These are phyloP conservation scores for Agarophyton chilense DNA, from an alignment of 23 red algal species.

Conservation along the genomic window DNA sequence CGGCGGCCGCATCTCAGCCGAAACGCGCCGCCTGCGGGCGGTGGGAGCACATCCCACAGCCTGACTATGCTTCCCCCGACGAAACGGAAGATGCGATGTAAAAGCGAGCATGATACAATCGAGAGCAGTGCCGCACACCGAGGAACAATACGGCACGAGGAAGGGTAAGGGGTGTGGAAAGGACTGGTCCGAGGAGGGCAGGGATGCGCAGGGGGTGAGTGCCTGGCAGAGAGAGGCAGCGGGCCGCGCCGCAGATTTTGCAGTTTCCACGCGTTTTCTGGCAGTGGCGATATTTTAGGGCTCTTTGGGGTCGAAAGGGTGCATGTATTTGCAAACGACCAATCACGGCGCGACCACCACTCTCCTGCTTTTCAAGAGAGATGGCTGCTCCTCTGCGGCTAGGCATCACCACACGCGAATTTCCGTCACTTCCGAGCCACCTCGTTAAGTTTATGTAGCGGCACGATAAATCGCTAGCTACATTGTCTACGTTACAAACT, in stretches of 20 bases:
- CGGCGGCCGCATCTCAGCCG: not conserved
- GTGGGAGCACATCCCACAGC: not conserved
- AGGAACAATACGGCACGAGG: too few species aligned
- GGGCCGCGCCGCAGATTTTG: not conserved
- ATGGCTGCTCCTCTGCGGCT: too few species aligned
- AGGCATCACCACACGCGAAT: too few species aligned
- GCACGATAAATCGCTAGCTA: too few species aligned
- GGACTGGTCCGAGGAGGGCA: too few species aligned
- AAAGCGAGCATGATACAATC: not conserved
- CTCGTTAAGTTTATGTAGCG: too few species aligned
- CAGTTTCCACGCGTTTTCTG: slow-evolving; percentile 4
- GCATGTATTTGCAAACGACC: slow-evolving; percentile 31
- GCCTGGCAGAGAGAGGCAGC: not conserved
- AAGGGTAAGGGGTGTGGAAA: too few species aligned
- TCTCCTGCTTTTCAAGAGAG: too few species aligned
- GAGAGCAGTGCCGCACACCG: not conserved
- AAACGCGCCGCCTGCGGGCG: not conserved
- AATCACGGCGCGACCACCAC: not conserved
- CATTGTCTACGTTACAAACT: too few species aligned
- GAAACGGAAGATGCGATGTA: not conserved
- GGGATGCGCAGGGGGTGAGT: not conserved
- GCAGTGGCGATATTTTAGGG: slow-evolving; percentile 16
- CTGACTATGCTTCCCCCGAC: not conserved
- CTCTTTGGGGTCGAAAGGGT: not conserved
- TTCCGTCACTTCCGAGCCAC: too few species aligned